Conservation (phyloP, 176 grass and related monocot species). For the Musa schizocarpa region DNA sequence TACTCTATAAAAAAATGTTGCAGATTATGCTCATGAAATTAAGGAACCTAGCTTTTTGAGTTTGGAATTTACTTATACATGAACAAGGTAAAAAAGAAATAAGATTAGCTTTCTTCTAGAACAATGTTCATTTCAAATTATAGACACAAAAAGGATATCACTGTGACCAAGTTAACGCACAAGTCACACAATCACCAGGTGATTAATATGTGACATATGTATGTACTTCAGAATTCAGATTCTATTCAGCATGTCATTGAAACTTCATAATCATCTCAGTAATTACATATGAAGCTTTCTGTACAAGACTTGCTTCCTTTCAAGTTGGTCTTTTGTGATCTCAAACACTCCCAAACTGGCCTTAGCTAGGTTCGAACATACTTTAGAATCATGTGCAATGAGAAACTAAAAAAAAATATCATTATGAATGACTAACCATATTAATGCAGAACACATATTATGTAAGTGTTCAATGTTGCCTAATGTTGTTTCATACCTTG, state of each 20-base stretch:
- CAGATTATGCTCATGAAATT: not conserved
- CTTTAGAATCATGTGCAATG: not conserved
- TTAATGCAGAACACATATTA: not conserved
- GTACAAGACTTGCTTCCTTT: too few species aligned
- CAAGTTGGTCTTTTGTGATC: too few species aligned
- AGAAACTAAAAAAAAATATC: not conserved
- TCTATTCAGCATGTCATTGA: not conserved
- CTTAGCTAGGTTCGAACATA: not conserved
- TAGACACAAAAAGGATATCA: not conserved
- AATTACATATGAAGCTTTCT: not conserved
- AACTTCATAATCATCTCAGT: not conserved
- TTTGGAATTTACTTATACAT: not conserved
- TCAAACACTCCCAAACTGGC: not conserved
- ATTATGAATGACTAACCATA: slow-evolving; percentile 1
- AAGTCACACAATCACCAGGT: not conserved
- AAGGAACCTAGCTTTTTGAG: not conserved
- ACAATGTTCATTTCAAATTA: not conserved
- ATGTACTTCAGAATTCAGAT: not conserved
- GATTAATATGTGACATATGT: not conserved
- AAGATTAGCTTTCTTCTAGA: not conserved
- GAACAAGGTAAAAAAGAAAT: not conserved
- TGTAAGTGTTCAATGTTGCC: not conserved
- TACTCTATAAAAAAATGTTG: not conserved
- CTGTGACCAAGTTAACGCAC: not conserved
- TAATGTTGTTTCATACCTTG: slow-evolving; percentile 40